These are phyloP conservation scores for Mycosphaerelloides madeirae DNA, from an alignment of 2,329 filamentous ascomycete species.

Conservation along the genomic window DNA sequence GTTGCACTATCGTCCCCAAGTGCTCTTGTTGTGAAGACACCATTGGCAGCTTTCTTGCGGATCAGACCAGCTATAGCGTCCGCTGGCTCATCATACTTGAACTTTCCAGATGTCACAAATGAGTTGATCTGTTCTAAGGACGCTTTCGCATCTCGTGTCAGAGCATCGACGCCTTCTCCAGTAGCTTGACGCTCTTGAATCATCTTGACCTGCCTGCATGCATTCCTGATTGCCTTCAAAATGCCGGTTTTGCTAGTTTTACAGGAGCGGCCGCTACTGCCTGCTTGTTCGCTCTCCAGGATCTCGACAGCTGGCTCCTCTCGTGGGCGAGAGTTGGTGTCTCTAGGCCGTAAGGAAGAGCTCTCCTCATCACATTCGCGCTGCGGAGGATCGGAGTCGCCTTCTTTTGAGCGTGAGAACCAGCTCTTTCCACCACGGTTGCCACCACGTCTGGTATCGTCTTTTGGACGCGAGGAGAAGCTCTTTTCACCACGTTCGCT, in stretches of 20 bases:
- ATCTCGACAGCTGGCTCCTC: background rate
- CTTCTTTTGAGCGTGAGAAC: too few relatives aligned
- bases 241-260: constrained; percentile 3
- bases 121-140: constrained; percentile 13
- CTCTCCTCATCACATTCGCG: too few relatives aligned
- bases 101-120: constrained; percentile 12
- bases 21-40: constrained; percentile 13
- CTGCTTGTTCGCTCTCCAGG: background rate
- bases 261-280: background rate
- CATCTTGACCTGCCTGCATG: constrained; percentile 14
- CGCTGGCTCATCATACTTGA: constrained; percentile 14
- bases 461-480: too few relatives aligned
- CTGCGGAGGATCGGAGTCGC: too few relatives aligned
- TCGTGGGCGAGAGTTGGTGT: too few relatives aligned
- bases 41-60: constrained; percentile 13
- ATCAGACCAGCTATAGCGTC: constrained; percentile 17
- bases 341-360: background rate
- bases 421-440: too few relatives aligned
- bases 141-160: constrained; percentile 9
- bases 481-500: too few relatives aligned
- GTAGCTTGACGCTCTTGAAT: constrained; percentile 16
- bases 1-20: constrained; percentile 8
- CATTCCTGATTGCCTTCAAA: constrained; percentile 14
- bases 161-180: constrained; percentile 13
- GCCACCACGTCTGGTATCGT: too few relatives aligned